Conservation (phyloP, 805 yeast genomes). For the Zygoascus flipseniorum region DNA sequence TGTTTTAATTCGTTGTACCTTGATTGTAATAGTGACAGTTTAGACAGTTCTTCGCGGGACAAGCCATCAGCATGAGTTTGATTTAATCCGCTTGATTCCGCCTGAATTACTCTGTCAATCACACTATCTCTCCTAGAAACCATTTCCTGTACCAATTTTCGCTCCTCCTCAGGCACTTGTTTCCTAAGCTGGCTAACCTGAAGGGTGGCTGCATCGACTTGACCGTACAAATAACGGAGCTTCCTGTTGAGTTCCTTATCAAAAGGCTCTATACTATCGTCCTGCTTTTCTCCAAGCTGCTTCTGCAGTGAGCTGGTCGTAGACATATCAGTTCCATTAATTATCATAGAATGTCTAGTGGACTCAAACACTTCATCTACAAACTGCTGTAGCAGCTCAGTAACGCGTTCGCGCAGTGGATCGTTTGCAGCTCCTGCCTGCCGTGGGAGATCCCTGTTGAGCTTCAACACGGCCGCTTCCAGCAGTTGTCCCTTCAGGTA, state of each 20-base stretch:
- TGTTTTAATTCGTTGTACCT: background rate
- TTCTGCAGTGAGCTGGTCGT: conserved; percentile 19
- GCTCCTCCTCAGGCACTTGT: conserved; percentile 21
- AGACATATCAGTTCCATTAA: conserved; percentile 46
- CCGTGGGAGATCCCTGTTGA: conserved; percentile 41
- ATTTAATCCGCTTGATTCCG: background rate
- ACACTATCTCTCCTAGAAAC: background rate
- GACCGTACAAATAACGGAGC: conserved; percentile 46
- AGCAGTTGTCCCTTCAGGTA: conserved; percentile 39
- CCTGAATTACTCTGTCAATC: background rate
- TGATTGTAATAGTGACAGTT: background rate
- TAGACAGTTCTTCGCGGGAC: background rate
- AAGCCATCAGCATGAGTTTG: background rate
- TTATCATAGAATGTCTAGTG: conserved; percentile 45
- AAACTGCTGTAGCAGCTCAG: conserved; percentile 27
- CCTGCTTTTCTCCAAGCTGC: conserved; percentile 13
- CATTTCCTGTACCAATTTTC: conserved; percentile 32
- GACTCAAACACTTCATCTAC: conserved; percentile 48
- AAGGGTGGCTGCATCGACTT: conserved; percentile 56
- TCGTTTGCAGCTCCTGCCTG: conserved; percentile 26
- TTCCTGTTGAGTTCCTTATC: conserved; percentile 54
- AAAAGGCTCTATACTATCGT: conserved; percentile 50
- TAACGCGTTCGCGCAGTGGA: conserved; percentile 39
- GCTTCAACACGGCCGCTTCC: conserved; percentile 35
- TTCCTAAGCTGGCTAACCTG: conserved; percentile 48